Evolutionary conservation across 805 yeast genomes (phyloP).

Genomic region (Schwanniomyces yamadae): DNA sequence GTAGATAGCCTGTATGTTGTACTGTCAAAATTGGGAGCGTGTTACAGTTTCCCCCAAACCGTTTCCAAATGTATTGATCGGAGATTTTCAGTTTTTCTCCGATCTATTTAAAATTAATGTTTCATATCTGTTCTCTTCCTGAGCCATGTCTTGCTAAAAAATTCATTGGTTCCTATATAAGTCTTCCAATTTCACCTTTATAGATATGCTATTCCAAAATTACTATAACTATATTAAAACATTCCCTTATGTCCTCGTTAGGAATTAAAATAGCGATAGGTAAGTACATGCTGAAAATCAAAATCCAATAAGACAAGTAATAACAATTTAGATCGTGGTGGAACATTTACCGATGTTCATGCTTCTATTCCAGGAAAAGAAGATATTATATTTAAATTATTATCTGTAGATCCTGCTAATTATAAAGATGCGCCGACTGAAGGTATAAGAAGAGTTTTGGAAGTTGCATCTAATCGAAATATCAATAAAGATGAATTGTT

Average conservation of each 20-base stretch:
- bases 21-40: no score
- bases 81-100: no score
- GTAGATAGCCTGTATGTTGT: no score
- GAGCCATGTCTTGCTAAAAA: no score
- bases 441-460: conserved; percentile 76
- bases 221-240: neutral
- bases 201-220: neutral
- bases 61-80: no score
- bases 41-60: no score
- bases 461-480: conserved; percentile 45
- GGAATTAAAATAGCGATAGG: conserved; percentile 8
- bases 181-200: neutral
- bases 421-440: conserved; percentile 88
- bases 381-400: conserved; percentile 66
- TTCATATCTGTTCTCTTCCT: no score
- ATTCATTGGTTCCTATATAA: neutral
- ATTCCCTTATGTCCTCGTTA: neutral
- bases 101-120: no score
- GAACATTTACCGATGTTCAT: conserved; percentile 77
- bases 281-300: conserved; percentile 23
- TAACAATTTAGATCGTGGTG: conserved; percentile 47
- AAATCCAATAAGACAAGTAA: neutral
- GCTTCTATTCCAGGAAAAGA: conserved; percentile 46
- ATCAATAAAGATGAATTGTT: conserved; percentile 49
- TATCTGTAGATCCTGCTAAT: conserved; percentile 82